Evolutionary conservation across 2,329 filamentous ascomycete species (phyloP), one percentile per base, ranked within the genome.

Genomic region (Penicillium sp.): DNA sequence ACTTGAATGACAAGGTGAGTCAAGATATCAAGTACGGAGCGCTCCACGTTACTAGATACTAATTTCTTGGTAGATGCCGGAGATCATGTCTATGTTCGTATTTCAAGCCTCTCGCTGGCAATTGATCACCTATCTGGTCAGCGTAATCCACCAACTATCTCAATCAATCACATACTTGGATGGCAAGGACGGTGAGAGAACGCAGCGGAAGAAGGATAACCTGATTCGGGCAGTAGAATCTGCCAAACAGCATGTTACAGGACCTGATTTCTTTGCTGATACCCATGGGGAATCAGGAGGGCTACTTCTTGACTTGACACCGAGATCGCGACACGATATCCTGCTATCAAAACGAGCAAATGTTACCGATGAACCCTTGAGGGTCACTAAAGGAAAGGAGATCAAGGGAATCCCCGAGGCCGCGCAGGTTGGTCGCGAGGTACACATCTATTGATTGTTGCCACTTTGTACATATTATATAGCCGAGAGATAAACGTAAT

Each of bases 201-300:
- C 59, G 2, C 70, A 75, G 49, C 76, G 78, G 51, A 78, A 84
- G 49, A 84, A 85, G 45, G 78, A 86, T 37, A 86, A 90, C 58
- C 79, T 97, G n/a, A 80, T 84, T 27, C 85, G 82, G 21, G 90
- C 92, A 1, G 80, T 91, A 10, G 80, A 86, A 55, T 87, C 89
- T 41, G 91, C 90, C 2, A 88, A 93, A 57, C 85, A 87, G 61
- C 89, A 96, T 65, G 87, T 96, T 43, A 86, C 86, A 51, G 86
- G 82, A 53, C 77, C 96, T 6, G 90, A 95, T 44, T 95, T 91
- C 68, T 96, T 93, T 87, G 92, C 88, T 66, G 90, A 96, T 66
- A 73, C 78, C 46, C 74, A 79, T 34, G 74, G 60, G 9, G 43
- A 46, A 10, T 58, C 62, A 18, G 49, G 45, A 15, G 44, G 58